Evolutionary conservation across 768 basidiomycete genomes (phyloP).

Genomic region (Tricholoma terreum): DNA sequence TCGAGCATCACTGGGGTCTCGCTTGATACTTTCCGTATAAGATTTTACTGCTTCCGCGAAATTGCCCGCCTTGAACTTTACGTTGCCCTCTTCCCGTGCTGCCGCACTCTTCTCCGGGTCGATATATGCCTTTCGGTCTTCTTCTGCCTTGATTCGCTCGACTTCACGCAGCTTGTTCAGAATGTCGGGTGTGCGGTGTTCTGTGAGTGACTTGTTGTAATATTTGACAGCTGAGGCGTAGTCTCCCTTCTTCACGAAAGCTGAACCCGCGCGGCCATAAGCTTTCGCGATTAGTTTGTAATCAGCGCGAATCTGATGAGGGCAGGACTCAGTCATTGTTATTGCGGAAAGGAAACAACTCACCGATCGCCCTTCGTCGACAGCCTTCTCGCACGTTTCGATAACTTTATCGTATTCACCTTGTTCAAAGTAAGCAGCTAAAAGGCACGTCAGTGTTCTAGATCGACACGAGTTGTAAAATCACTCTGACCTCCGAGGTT

Average conservation of each 20-base stretch:
- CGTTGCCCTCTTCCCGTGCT: constrained; percentile 92
- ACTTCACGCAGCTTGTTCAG: constrained; percentile 85
- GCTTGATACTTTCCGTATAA: constrained; percentile 96
- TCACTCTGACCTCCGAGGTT: constrained; percentile 71
- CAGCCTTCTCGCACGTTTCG: constrained; percentile 92
- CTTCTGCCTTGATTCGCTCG: constrained; percentile 76
- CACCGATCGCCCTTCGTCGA: constrained; percentile 87
- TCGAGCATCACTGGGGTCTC: constrained; percentile 83
- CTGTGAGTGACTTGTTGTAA: constrained; percentile 90
- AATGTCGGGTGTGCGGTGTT: constrained; percentile 93
- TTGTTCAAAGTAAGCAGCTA: constrained; percentile 92
- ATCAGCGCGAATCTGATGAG: constrained; percentile 73
- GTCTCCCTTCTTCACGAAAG: constrained; percentile 82
- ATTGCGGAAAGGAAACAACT: neutral
- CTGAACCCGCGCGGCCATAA: constrained; percentile 81
- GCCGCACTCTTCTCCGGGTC: constrained; percentile 77
- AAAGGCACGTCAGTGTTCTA: neutral
- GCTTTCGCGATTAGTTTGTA: constrained; percentile 96
- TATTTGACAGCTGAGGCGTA: constrained; percentile 77
- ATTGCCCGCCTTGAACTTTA: constrained; percentile 86
- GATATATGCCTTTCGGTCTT: constrained; percentile 79
- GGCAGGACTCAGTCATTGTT: neutral
- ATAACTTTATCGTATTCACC: constrained; percentile 90
- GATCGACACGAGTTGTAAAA: neutral
- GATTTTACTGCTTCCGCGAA: constrained; percentile 89